Evolutionary conservation across 148 eudicot genomes (phyloP), one percentile per base, ranked within the genome.

Genomic region (Linanthus parryae): DNA sequence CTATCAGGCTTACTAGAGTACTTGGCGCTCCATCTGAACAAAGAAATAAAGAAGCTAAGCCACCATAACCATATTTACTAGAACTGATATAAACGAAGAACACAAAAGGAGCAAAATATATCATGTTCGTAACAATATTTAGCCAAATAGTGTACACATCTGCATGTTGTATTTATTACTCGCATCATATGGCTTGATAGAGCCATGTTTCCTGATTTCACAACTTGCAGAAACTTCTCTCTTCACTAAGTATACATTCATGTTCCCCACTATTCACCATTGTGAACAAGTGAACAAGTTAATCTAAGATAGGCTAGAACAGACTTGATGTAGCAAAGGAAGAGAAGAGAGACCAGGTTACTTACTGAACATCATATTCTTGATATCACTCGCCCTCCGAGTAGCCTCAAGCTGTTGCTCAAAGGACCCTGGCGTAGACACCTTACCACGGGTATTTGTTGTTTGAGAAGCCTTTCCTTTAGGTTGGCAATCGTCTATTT

Each of bases 361-460:
- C 94, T 79, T 66, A 92, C 99, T 55, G 63, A 75, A 80, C 40
- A 92, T 65, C 70, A 84, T 74, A 50, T 92, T 78, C 73, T 84
- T 92, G 51, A 87, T 78, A 62, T 77, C 73, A 69, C 77, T 79
- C 59, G 96, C 96, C 73, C 96, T 75, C 50, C 99, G 85, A 65
- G 87, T 74, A 31, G 90, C 99, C 74, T 87, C 99, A 56, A 87
- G 94, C 57, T 87, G 88, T 57, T 58, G 69, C 84, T 92, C 91
- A 65, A 92, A 92, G 44, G 96, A 68, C 44, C 65, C 69, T 10
- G 75, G 71, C 58, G 65, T 73, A 59, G 63, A 56, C 48, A 43
- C 43, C 40, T 57, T 82, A 58, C 75, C 56, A 24, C 76, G 47
- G 47, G 48, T 52, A 24, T 70, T 65, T 58, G 82, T 55, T 43